Base-by-base conservation (phyloP, 208 protist species). In the Sergeia podlipaevii region DNA sequence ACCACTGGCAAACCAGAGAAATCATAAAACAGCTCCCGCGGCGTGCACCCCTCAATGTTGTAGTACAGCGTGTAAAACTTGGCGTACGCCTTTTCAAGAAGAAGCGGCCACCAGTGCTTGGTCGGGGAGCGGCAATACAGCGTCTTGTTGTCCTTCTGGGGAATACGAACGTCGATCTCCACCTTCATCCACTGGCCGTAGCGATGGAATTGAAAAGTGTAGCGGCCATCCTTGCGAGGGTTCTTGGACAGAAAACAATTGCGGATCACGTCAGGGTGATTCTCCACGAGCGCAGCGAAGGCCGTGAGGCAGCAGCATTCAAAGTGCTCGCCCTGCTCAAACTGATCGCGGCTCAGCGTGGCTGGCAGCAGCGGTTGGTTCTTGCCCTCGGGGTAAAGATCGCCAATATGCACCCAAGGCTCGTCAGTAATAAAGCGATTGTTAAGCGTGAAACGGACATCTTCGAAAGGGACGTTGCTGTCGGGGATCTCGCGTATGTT, bases 21-120 rank as follows among this genome's bases (percentile, higher is more conserved):
- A 70, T 89, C 80, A 37, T 82, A 70, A 46, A 71, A 75, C 23
- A 75, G 45, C 45, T 89, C 80, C n/a, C 64, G 56, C 21, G 71
- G 56, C 24, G 69, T 85, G 47, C 70, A 75, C 23, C 67, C 81
- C n/a, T 72, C 64, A 28, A 89, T 45, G 30, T 79, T 72, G 39
- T 75, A 44, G 52, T 82, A 89, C 32, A 71, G 36, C 13, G 64
- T 72, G 70, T 89, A 89, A 65, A 89, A 81, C 69, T 89, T 89
- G 48, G 80, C 80, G 63, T 85, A 89, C 27, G 80, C 80, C 73
- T 89, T 89, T 71, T 89, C 80, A 43, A 89, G 72, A 52, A 89
- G 53, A 59, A 82, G 62, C 32, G 80, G 75, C 80, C 80, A 89
- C 70, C 68, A 77, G 64, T 81, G 73, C 47, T 69, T 61, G 34